Base-by-base conservation (phyloP, 352 stramenopile species). In the Pythium utonaiense region DNA sequence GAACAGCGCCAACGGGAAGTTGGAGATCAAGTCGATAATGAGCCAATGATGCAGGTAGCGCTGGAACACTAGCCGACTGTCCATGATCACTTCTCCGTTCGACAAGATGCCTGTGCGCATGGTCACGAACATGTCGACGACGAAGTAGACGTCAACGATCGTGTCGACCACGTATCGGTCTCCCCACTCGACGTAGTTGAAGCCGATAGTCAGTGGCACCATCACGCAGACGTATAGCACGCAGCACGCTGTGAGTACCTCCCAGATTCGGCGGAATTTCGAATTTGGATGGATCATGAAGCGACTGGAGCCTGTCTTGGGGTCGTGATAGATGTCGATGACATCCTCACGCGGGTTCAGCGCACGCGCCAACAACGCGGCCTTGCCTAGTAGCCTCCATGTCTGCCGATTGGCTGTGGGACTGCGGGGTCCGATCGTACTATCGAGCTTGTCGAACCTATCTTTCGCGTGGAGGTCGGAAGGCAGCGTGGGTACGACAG, bases 261-360 rank as follows among this genome's bases (percentile, higher is more conserved):
- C 86, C 86, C 86, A 95, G 6, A 78, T 19, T 21, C 83, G 75
- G 17, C 80, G 78, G 25, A 88, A 62, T 48, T 86, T 88, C 13
- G 80, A 93, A 60, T 93, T 93, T 1, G 83, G 83, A 55, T 93
- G 83, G 50, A 93, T 74, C 83, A 93, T 93, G 58, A 78, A 89
- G 13, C 66, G 69, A 34, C 67, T 82, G 6, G 64, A 69, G 49
- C 76, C 80, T 21, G 75, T 64, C 28, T 81, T 86, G 19, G 73
- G 45, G 25, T 86, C 78, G 68, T 93, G 83, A 63, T 91, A 93
- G 59, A 93, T 93, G 42, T 93, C 83, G 41, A 93, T 89, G 3
- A 79, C 70, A 3, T 76, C 71, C 21, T 75, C 74, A 4, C 53
- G 59, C 33, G 70, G 66, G 45, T 75, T 78, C 33, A 77, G 56